Evolutionary conservation across 495 filamentous ascomycete genomes (phyloP).

Genomic region (Acidiella bohemica): DNA sequence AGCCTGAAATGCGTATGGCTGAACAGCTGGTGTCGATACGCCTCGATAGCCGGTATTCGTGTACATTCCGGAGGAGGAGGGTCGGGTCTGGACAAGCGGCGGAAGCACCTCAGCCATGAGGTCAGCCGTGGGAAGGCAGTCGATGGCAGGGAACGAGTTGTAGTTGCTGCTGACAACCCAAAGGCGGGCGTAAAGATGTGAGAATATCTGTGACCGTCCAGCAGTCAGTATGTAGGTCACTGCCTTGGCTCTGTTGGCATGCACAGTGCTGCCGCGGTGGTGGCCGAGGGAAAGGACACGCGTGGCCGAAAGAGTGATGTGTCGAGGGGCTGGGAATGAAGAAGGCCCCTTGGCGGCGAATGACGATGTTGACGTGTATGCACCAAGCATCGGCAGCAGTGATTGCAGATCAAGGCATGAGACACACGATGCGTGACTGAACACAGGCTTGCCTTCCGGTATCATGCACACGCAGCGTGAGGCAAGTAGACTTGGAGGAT

Average conservation of each 20-base stretch:
- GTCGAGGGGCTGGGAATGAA: neutral
- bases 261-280: too few relatives aligned
- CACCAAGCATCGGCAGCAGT: too few relatives aligned
- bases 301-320: too few relatives aligned
- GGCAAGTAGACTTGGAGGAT: too few relatives aligned
- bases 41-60: slow-evolving; percentile 45
- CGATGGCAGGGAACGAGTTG: neutral
- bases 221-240: slow-evolving; percentile 16
- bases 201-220: slow-evolving; percentile 1
- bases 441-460: too few relatives aligned
- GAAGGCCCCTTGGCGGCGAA: too few relatives aligned
- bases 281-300: too few relatives aligned
- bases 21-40: slow-evolving; percentile 51
- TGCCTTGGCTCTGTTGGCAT: too few relatives aligned
- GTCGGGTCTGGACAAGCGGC: slow-evolving; percentile 25
- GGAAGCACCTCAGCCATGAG: slow-evolving; percentile 34
- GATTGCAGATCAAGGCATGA: too few relatives aligned
- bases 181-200: neutral
- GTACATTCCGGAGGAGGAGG: slow-evolving; percentile 26
- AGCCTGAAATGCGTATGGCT: slow-evolving; percentile 74
- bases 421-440: too few relatives aligned
- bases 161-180: neutral
- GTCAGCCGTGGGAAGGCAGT: slow-evolving; percentile 12
- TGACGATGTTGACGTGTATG: too few relatives aligned
- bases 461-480: too few relatives aligned